Percentiles rank a stretch among this genome's conserved stretches.
These are phyloP conservation scores for Yarrowia divulgata DNA, from an alignment of 805 yeast genomes.

Conservation along the genomic window DNA sequence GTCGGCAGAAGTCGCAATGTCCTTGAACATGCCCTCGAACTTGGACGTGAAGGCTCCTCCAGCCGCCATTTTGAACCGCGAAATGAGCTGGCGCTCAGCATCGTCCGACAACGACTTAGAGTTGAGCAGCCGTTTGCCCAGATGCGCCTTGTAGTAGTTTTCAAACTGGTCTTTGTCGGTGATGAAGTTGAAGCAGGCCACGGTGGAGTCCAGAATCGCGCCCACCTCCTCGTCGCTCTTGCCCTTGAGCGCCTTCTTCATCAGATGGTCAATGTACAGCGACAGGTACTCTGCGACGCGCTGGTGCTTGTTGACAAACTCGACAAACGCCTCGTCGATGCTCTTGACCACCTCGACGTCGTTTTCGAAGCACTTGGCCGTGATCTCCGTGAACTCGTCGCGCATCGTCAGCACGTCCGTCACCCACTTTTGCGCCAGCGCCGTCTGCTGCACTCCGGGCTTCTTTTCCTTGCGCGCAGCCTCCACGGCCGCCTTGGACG, in stretches of 20 bases:
- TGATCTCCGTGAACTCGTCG: conserved; percentile 58
- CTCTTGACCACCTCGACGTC: conserved; percentile 61
- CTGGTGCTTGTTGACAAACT: conserved; percentile 61
- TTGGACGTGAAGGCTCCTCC: conserved; percentile 82
- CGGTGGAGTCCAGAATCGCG: conserved; percentile 60
- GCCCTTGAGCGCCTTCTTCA: conserved; percentile 59
- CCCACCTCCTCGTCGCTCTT: conserved; percentile 57
- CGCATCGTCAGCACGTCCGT: conserved; percentile 62
- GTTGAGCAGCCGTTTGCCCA: conserved; percentile 78
- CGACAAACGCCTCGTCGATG: conserved; percentile 66
- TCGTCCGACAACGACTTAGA: conserved; percentile 59
- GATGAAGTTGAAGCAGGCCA: conserved; percentile 69
- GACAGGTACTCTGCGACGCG: conserved; percentile 64
- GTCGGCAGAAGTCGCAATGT: conserved; percentile 67
- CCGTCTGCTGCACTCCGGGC: conserved; percentile 49
- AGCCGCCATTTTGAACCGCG: conserved; percentile 73
- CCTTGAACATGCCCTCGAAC: conserved; percentile 86
- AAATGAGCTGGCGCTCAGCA: conserved; percentile 71
- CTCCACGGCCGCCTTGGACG: conserved; percentile 43
- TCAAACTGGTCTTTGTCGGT: conserved; percentile 88
- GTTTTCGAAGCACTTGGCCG: conserved; percentile 58
- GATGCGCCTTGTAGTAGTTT: conserved; percentile 80
- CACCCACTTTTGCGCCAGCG: conserved; percentile 74
- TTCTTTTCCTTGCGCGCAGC: conserved; percentile 40
- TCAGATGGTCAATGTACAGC: conserved; percentile 63